phyloP scores from a whole-genome alignment of 2,329 filamentous ascomycete species.

The Waltergamsia citrina region DNA sequence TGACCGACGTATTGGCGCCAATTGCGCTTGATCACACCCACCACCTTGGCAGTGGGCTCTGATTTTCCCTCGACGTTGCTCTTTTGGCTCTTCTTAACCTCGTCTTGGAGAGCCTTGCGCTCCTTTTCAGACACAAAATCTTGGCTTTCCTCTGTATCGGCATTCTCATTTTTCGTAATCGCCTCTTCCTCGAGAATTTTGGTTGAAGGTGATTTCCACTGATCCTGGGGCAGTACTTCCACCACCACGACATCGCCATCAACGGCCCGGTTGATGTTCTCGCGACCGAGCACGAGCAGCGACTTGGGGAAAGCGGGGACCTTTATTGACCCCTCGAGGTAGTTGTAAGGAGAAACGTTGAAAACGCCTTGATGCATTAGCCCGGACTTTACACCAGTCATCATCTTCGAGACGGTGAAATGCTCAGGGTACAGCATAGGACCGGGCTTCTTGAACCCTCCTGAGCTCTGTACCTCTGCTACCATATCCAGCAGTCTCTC shows the following conservation, averaged over 20 bases:
- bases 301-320: constrained; percentile 85
- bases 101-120: constrained; percentile 77
- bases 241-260: constrained; percentile 90
- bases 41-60: constrained; percentile 85
- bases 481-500: constrained; percentile 91
- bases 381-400: constrained; percentile 84
- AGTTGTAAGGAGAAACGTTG: constrained; percentile 96
- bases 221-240: constrained; percentile 84
- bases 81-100: constrained; percentile 78
- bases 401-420: constrained; percentile 80
- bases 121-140: constrained; percentile 85
- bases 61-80: constrained; percentile 66
- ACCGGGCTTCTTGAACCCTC: constrained; percentile 49
- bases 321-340: constrained; percentile 85
- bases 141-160: constrained; percentile 68
- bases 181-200: constrained; percentile 94
- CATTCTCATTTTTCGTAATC: constrained; percentile 86
- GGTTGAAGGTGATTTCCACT: constrained; percentile 93
- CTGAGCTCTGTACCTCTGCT: constrained; percentile 63
- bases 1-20: constrained; percentile 98
- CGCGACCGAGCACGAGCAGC: constrained; percentile 78
- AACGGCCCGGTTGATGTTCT: constrained; percentile 92
- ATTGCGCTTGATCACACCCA: constrained; percentile 88
- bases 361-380: constrained; percentile 90
- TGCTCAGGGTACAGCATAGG: constrained; percentile 84